Evolutionary conservation across 176 grass and related monocot genomes (phyloP).

Genomic region (Carex parvula): DNA sequence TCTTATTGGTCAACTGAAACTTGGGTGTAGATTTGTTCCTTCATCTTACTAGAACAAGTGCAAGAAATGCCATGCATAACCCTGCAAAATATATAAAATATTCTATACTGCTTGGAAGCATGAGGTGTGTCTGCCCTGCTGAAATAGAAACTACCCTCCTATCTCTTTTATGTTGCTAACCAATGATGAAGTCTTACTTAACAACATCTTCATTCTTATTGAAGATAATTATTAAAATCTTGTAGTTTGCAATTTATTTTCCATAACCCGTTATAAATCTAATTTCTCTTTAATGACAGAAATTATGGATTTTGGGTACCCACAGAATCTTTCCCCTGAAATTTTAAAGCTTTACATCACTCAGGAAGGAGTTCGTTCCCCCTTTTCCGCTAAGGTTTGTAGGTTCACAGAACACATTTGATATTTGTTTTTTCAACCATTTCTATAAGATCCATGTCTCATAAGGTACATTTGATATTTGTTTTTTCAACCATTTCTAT

Average conservation of each 20-base stretch:
- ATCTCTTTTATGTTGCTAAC: not conserved
- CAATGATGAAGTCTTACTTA: not conserved
- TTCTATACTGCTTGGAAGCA: not conserved
- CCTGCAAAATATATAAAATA: not conserved
- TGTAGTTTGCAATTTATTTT: not conserved
- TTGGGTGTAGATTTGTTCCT: not conserved
- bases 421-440: not conserved
- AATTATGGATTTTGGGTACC: constrained; percentile 99
- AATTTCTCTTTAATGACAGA: constrained; percentile 43
- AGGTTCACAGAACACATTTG: not conserved
- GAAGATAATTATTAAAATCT: not conserved
- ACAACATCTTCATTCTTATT: not conserved
- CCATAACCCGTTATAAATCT: not conserved
- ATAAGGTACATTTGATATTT: not conserved
- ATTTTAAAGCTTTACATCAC: constrained; percentile 99
- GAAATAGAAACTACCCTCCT: not conserved
- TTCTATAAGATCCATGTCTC: not conserved
- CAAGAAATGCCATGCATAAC: not conserved
- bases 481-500: not conserved
- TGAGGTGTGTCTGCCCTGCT: not conserved
- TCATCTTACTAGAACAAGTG: not conserved
- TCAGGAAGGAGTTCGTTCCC: constrained; percentile 90
- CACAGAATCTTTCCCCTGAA: constrained; percentile 97
- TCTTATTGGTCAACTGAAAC: not conserved
- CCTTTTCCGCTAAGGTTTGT: constrained; percentile 94